Base-by-base conservation (phyloP, 768 basidiomycete genomes). In the Macrolepiota fuliginosa region DNA sequence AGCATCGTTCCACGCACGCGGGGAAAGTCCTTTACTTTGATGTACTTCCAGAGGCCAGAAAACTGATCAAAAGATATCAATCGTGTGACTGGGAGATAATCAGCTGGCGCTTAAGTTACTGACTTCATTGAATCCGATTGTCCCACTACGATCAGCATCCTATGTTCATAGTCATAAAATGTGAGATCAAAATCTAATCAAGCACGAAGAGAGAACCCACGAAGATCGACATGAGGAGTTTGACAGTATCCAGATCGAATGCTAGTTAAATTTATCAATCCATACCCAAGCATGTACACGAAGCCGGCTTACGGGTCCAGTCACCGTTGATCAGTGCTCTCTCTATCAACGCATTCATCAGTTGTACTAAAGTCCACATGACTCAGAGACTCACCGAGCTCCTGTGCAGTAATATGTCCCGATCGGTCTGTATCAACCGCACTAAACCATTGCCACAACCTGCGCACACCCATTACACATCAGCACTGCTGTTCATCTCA, bases 241-340 rank as follows among this genome's bases (percentile, higher is more conserved):
- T 92, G 72, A 93, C 89, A 25, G 92, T 94, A 68, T 93, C 92
- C 58, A 91, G 76, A 74, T 93, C 92, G 68, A 94, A 94, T 4
- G 87, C 91, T 91, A 40, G 7, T 54, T 53, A 19, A 13, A 29
- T 24, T 19, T 61, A 63, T 54, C 15, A 46, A 35, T 27, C 24
- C 63, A 37, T 40, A 56, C 22, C 19, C 37, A 19, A 35, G 52
- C n/a, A 11, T 25, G 15, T 25, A 40, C 13, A 25, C 11, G 2
- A 46, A 37, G 59, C 22, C 15, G 32, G 79, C 91, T 72, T 65
- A 92, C 91, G 84, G 66, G 81, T 82, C 90, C 89, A 92, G 69
- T 94, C 89, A 42, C 91, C 78, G 68, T 81, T 81, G 54, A 83
- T 77, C 61, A 83, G 68, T 5, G 81, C 78, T 45, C 75, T 72